A percentile compares a stretch with the other conserved stretches of the same genome.
Conservation (phyloP, 768 basidiomycete species). For the Suillus sp. region DNA sequence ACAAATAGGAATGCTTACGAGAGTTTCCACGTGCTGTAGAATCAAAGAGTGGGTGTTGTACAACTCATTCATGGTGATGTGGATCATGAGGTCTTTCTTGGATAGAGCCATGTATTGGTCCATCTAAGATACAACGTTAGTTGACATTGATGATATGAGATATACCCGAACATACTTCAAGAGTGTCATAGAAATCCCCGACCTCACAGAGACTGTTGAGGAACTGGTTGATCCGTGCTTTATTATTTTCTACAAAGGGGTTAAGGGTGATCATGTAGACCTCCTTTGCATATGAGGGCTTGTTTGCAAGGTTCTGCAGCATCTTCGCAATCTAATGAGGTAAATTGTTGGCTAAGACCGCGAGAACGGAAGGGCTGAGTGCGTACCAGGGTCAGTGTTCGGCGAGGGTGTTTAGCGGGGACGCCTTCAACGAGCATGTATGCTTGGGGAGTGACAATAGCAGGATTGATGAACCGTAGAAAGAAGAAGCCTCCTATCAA, state of each 20-base stretch:
- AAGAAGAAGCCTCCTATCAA: constrained; percentile 99
- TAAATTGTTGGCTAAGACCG: constrained; percentile 4
- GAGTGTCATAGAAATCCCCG: constrained; percentile 97
- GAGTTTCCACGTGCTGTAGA: constrained; percentile 89
- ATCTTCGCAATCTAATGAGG: constrained; percentile 91
- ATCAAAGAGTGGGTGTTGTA: constrained; percentile 98
- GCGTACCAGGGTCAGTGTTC: constrained; percentile 86
- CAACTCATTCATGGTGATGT: constrained; percentile 97
- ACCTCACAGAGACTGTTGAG: constrained; percentile 97
- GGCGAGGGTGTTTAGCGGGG: constrained; percentile 95
- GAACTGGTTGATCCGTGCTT: constrained; percentile 96
- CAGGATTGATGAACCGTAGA: constrained; percentile 99
- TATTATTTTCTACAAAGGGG: constrained; percentile 99
- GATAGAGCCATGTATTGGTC: constrained; percentile 99
- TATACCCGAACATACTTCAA: constrained; percentile 66
- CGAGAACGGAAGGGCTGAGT: neutral
- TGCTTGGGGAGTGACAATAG: constrained; percentile 98
- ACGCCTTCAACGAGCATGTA: constrained; percentile 99
- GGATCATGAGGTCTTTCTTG: constrained; percentile 98
- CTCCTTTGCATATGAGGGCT: constrained; percentile 97
- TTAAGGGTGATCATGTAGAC: constrained; percentile 98
- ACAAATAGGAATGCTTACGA: constrained; percentile 57
- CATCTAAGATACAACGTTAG: constrained; percentile 59
- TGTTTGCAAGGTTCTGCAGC: constrained; percentile 99
- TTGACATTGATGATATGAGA: constrained; percentile 2